Evolutionary conservation across 2,329 filamentous ascomycete genomes (phyloP), one percentile per base, ranked within the genome.

Genomic region (Penicillium sp.): DNA sequence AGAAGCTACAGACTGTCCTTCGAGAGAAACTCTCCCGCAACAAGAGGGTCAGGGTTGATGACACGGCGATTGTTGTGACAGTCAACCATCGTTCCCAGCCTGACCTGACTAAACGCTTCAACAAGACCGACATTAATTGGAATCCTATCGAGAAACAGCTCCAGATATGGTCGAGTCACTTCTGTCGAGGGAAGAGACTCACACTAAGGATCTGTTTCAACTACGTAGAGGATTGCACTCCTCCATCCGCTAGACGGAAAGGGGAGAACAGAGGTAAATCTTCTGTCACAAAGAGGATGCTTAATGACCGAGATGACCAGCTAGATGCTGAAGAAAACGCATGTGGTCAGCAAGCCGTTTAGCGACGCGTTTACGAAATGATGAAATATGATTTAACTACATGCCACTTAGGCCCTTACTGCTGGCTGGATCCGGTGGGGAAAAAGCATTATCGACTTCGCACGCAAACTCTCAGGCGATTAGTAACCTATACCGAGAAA

Each of bases 401-500:
- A 13, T 65, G 55, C 61, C 44, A 65, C 24, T 37, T 65, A 2
- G 56, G 58, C 4, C 59, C 53, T 1, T 64, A 64, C 40, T 67
- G 59, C 24, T 67, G 59, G 60, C 54, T 60, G 35, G 63, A 63
- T 30, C 59, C 50, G 53, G 17, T 45, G 12, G 59, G 61, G 4
- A 67, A 65, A 47, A 65, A 61, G 49, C 61, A 67, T n/a, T 64
- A 64, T 59, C 53, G 4, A 53, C 19, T 53, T 33, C 33, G 33
- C 33, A 53, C 33, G 12, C 50, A 57, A 15, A 19, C n/a, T 6
- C 47, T 65, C 3, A 64, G 33, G 54, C 50, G 63, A n/a, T 37
- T 66, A 12, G 58, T 68, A 3, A 65, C 60, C 56, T 63, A 59
- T 35, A 54, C 35, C 38, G 59, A 63, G 47, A 65, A 67, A 44